phyloP scores from a whole-genome alignment of 148 eudicot genomes.

The Cornus suecica region DNA sequence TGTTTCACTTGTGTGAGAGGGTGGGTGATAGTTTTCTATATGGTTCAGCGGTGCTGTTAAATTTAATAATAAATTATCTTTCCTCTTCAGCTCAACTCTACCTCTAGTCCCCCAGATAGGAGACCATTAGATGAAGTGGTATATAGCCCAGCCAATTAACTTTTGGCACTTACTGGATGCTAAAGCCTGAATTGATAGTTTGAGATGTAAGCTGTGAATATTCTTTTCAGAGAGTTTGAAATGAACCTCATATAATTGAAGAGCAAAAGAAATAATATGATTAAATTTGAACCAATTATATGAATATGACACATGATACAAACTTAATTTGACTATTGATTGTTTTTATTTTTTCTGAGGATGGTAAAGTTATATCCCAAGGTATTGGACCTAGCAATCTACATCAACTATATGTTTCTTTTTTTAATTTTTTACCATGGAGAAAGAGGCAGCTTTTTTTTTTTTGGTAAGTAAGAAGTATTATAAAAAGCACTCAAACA shows the following conservation, averaged over 20 bases:
- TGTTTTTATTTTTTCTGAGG: not conserved
- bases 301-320: not conserved
- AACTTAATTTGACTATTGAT: too few relatives aligned
- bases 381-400: not conserved
- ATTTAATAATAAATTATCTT: not conserved
- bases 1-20: not conserved
- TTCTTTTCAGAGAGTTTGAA: not conserved
- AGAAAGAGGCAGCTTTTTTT: not conserved
- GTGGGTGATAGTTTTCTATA: not conserved
- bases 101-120: not conserved
- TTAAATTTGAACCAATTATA: not conserved
- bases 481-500: too few relatives aligned
- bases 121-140: not conserved
- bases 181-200: not conserved
- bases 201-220: not conserved
- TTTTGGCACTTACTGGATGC: not conserved
- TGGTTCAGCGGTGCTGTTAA: not conserved
- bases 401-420: not conserved
- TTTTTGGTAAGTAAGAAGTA: too few relatives aligned
- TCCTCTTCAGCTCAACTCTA: not conserved
- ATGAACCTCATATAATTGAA: not conserved
- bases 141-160: not conserved
- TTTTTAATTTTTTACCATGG: slow-evolving; percentile 4
- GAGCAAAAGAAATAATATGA: too few relatives aligned
- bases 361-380: not conserved